phyloP scores from a whole-genome alignment of 2,329 filamentous ascomycete genomes.

The Aspergillus sp. region DNA sequence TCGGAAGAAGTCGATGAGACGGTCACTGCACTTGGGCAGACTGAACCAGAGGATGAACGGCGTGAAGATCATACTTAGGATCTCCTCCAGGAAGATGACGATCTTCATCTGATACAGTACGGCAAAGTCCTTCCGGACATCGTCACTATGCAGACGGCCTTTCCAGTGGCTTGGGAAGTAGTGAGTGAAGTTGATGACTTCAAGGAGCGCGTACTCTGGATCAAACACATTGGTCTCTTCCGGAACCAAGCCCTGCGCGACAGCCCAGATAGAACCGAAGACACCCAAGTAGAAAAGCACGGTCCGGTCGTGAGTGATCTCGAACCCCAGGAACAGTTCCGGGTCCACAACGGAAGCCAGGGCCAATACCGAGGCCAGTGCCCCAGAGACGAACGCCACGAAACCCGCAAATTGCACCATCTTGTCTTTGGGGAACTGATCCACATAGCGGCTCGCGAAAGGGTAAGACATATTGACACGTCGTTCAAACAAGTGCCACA shows the following conservation, averaged over 20 bases:
- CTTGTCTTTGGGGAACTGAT: conserved; percentile 95
- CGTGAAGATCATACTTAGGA: conserved; percentile 88
- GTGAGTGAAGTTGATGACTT: conserved; percentile 90
- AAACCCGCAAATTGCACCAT: conserved; percentile 82
- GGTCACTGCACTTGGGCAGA: conserved; percentile 83
- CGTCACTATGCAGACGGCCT: conserved; percentile 84
- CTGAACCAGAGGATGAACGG: conserved; percentile 86
- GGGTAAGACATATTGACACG: conserved; percentile 93
- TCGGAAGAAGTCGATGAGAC: conserved; percentile 95
- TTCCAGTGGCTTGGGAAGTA: conserved; percentile 90
- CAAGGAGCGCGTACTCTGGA: conserved; percentile 82
- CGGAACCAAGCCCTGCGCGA: conserved; percentile 78
- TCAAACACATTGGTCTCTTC: conserved; percentile 90
- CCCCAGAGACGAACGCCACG: conserved; percentile 82
- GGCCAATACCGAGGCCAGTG: conserved; percentile 81
- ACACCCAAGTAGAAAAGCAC: conserved; percentile 88
- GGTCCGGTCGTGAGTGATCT: conserved; percentile 84
- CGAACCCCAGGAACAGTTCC: conserved; percentile 87
- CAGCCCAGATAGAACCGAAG: conserved; percentile 79
- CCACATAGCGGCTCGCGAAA: conserved; percentile 86
- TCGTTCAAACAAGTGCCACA: conserved; percentile 87
- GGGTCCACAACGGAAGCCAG: conserved; percentile 84
- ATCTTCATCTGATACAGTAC: conserved; percentile 89
- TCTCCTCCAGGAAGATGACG: conserved; percentile 87
- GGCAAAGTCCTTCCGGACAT: conserved; percentile 88